A percentile compares a stretch with the other conserved stretches of the same genome.
These are phyloP conservation scores for Cryptosporidium muris DNA, from an alignment of 169 alveolate species.

Conservation along the genomic window DNA sequence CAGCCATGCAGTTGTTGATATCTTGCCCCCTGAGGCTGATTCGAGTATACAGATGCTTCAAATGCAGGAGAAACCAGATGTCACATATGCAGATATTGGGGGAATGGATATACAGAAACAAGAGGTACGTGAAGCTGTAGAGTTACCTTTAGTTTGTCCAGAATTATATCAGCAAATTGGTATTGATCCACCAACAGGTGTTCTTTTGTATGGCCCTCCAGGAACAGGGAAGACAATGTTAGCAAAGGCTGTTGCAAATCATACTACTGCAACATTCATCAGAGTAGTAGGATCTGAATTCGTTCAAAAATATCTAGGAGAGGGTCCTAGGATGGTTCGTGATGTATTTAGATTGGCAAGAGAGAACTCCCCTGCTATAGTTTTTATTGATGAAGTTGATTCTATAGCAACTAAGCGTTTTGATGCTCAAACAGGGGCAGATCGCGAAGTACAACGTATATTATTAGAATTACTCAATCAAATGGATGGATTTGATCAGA, in stretches of 20 bases:
- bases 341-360: slow-evolving; percentile 97
- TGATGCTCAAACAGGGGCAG: slow-evolving; percentile 98
- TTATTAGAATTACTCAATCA: slow-evolving; percentile 95
- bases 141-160: slow-evolving; percentile 97
- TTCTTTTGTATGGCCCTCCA: slow-evolving; percentile 98
- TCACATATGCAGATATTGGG: slow-evolving; percentile 98
- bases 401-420: slow-evolving; percentile 97
- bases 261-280: slow-evolving; percentile 96
- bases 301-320: slow-evolving; percentile 98
- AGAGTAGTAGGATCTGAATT: slow-evolving; percentile 99
- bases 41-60: slow-evolving; percentile 96
- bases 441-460: slow-evolving; percentile 98
- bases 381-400: slow-evolving; percentile 98
- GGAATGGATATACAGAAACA: slow-evolving; percentile 98
- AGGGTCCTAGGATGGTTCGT: slow-evolving; percentile 99
- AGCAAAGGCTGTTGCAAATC: slow-evolving; percentile 99
- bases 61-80: slow-evolving; percentile 98
- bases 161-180: slow-evolving; percentile 98
- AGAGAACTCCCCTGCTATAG: slow-evolving; percentile 96
- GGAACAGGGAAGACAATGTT: slow-evolving; percentile 99
- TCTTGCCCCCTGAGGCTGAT: slow-evolving; percentile 99
- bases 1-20: slow-evolving; percentile 97
- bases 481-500: slow-evolving; percentile 99
- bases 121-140: slow-evolving; percentile 99
- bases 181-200: slow-evolving; percentile 99